A percentile compares a stretch with the other conserved stretches of the same genome.
Conservation (phyloP, 2,329 filamentous ascomycete species). For the Clonostachys sp. region DNA sequence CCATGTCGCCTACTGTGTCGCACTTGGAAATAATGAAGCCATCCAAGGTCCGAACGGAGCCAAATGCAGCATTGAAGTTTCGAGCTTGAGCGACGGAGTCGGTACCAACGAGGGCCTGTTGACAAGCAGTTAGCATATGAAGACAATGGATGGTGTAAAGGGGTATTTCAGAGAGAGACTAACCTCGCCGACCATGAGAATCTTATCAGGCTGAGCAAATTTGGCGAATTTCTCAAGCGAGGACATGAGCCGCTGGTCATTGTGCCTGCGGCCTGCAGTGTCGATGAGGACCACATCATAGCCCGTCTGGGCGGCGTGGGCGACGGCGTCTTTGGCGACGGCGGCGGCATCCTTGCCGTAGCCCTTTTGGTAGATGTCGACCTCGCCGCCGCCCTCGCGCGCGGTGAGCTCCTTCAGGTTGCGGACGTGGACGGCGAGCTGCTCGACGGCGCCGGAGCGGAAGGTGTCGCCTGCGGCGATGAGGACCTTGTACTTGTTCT, state of each 20-base stretch:
- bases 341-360: conserved; percentile 97
- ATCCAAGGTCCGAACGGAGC: conserved; percentile 73
- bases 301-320: conserved; percentile 65
- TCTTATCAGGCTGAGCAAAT: conserved; percentile 94
- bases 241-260: conserved; percentile 93
- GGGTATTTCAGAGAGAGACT: conserved; percentile 3
- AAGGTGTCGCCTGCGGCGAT: conserved; percentile 96
- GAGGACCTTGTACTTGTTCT: conserved; percentile 94
- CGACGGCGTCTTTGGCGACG: conserved; percentile 91
- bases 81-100: conserved; percentile 93
- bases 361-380: conserved; percentile 93
- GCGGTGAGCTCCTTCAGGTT: conserved; percentile 86
- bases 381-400: conserved; percentile 75
- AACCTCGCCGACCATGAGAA: conserved; percentile 81
- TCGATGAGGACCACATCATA: conserved; percentile 97
- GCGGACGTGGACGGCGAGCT: conserved; percentile 89
- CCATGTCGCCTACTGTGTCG: conserved; percentile 99
- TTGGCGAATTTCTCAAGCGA: conserved; percentile 96
- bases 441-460: conserved; percentile 93
- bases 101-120: conserved; percentile 80
- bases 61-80: conserved; percentile 94
- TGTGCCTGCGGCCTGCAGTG: conserved; percentile 90
- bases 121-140: background rate
- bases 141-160: background rate
- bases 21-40: conserved; percentile 99